A percentile compares a stretch with the other conserved stretches of the same genome.
Conservation (phyloP, 768 basidiomycete species). For the Suillus occidentalis region DNA sequence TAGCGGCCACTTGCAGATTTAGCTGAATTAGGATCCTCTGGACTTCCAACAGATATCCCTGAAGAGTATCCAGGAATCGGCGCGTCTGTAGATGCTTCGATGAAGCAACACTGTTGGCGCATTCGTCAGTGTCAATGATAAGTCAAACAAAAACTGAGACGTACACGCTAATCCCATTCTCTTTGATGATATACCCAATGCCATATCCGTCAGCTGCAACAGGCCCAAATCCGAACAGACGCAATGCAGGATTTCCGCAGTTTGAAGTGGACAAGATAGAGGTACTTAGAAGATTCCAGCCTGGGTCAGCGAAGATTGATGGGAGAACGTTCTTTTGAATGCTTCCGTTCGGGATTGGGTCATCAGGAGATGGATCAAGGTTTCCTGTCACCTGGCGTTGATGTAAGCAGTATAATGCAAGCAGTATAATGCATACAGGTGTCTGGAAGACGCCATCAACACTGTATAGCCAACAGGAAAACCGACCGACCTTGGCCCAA, state of each 20-base stretch:
- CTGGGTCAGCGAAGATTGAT: constrained; percentile 82
- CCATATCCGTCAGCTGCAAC: constrained; percentile 95
- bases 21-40: constrained; percentile 79
- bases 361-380: constrained; percentile 33
- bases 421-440: constrained; percentile 94
- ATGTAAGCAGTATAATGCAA: too few species aligned
- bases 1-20: neutral
- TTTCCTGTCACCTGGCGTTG: constrained; percentile 70
- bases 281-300: constrained; percentile 77
- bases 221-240: constrained; percentile 93
- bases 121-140: neutral
- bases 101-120: constrained; percentile 66
- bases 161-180: constrained; percentile 84
- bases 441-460: constrained; percentile 40
- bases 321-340: constrained; percentile 35
- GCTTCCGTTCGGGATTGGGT: constrained; percentile 33
- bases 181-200: constrained; percentile 98
- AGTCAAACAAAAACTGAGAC: constrained; percentile 21
- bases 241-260: constrained; percentile 92
- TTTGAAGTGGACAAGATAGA: constrained; percentile 96
- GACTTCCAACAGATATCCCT: constrained; percentile 78
- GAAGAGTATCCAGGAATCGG: constrained; percentile 84
- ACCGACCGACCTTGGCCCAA: constrained; percentile 84
- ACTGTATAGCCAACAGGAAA: neutral
- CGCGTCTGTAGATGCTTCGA: constrained; percentile 95